phyloP scores from a whole-genome alignment of 2,329 filamentous ascomycete genomes.

The Penicillium sp. region DNA sequence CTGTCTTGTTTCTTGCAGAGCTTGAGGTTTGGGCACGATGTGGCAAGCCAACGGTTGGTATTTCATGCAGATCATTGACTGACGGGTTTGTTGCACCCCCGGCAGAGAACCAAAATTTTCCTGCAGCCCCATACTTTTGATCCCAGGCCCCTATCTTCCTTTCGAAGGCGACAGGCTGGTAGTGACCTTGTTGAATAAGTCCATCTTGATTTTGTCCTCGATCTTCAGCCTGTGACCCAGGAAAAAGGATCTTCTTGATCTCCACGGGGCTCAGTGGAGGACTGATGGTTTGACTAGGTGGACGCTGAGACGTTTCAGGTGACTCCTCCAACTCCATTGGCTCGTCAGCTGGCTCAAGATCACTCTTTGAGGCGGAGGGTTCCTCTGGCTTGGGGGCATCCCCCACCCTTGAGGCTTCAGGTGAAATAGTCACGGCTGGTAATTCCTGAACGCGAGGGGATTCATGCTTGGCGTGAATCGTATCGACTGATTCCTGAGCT shows the following conservation, averaged over 20 bases:
- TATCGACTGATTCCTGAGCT: slow-evolving; percentile 18
- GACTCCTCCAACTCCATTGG: slow-evolving; percentile 11
- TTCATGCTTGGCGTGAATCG: slow-evolving; percentile 16
- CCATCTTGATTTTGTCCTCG: slow-evolving; percentile 10
- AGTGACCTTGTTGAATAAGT: slow-evolving; percentile 49
- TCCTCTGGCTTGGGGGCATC: slow-evolving; percentile 4
- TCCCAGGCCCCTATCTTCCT: slow-evolving; percentile 53
- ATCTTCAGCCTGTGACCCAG: slow-evolving; percentile 21
- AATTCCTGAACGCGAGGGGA: slow-evolving; percentile 8
- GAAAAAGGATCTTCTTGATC: slow-evolving; percentile 52
- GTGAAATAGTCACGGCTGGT: background rate
- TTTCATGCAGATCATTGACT: slow-evolving; percentile 27
- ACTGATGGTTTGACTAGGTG: slow-evolving; percentile 38
- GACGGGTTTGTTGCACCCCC: slow-evolving; percentile 10
- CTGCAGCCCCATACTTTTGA: slow-evolving; percentile 56
- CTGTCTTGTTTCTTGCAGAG: background rate
- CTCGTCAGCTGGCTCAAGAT: slow-evolving; percentile 6
- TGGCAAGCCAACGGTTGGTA: slow-evolving; percentile 47
- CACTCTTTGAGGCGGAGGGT: background rate
- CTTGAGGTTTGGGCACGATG: slow-evolving; percentile 22
- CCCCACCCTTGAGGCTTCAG: background rate
- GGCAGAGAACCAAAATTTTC: slow-evolving; percentile 49
- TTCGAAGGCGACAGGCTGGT: slow-evolving; percentile 57
- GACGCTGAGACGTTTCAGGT: slow-evolving; percentile 20
- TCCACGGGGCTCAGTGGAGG: slow-evolving; percentile 47